Evolutionary conservation across 345 rosid species (phyloP).

Genomic region (Lenwebbia sp.): DNA sequence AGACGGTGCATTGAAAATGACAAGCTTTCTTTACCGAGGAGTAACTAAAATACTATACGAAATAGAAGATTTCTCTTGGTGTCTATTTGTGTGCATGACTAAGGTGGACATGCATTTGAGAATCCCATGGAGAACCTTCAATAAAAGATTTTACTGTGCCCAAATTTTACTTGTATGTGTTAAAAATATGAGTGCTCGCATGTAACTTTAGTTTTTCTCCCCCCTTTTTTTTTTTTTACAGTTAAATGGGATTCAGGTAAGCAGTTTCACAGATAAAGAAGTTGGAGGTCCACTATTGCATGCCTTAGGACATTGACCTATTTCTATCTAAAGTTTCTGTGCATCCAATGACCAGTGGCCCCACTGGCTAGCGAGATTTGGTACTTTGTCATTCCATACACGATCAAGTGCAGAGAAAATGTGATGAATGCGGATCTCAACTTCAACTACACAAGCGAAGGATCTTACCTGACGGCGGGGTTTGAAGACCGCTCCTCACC

Average conservation of each 20-base stretch:
- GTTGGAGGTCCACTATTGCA: not conserved
- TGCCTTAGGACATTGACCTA: not conserved
- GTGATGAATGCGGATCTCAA: not conserved
- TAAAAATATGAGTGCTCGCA: not conserved
- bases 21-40: not conserved
- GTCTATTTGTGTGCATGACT: not conserved
- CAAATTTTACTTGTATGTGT: not conserved
- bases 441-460: not conserved
- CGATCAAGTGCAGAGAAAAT: not conserved
- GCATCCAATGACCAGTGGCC: not conserved
- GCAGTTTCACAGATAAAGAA: not conserved
- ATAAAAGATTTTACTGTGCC: not conserved
- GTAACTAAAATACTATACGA: not conserved
- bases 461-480: conserved; percentile 23
- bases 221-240: not conserved
- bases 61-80: not conserved
- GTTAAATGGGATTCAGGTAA: not conserved
- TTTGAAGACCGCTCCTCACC: conserved; percentile 7
- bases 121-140: not conserved
- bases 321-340: not conserved
- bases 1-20: not conserved
- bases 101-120: not conserved
- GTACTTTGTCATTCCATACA: not conserved
- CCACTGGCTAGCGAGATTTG: not conserved
- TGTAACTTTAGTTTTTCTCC: not conserved